Conservation (phyloP, 306 rosid genomes). For the Astragalus glycyphyllos region DNA sequence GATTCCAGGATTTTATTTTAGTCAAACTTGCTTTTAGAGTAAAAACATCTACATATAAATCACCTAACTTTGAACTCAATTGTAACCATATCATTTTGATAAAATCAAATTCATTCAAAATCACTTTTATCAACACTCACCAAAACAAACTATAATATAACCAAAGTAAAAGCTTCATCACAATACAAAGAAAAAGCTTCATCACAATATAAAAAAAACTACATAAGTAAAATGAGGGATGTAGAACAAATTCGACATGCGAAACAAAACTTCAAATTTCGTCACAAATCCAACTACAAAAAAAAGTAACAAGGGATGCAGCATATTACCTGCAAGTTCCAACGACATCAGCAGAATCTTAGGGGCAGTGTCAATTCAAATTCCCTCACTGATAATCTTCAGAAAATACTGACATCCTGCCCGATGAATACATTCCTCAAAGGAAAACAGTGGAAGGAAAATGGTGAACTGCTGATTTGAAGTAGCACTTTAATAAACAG, state of each 20-base stretch:
- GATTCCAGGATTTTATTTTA: no score
- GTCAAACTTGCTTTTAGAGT: no score
- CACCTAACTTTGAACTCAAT: neutral
- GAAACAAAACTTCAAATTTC: neutral
- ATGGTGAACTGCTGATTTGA: neutral
- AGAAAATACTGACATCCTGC: conserved; percentile 10
- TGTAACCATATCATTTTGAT: no score
- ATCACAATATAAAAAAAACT: no score
- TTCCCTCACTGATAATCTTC: conserved; percentile 19
- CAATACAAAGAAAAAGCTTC: no score
- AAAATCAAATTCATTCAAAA: no score
- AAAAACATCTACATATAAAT: no score
- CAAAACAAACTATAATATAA: no score
- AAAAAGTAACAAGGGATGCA: neutral
- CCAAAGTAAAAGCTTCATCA: no score
- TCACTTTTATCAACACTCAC: no score
- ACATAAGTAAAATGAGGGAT: neutral
- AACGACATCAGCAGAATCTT: conserved; percentile 24
- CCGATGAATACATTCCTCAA: conserved; percentile 35
- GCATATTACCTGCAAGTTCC: conserved; percentile 26
- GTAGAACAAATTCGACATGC: no score
- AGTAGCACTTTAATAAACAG: conserved; percentile 46
- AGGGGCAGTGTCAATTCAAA: conserved; percentile 10
- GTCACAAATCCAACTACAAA: neutral
- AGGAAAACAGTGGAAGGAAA: conserved; percentile 31